Conservation (phyloP, 108 stramenopile genomes). For the Mediolabrus comicus region DNA sequence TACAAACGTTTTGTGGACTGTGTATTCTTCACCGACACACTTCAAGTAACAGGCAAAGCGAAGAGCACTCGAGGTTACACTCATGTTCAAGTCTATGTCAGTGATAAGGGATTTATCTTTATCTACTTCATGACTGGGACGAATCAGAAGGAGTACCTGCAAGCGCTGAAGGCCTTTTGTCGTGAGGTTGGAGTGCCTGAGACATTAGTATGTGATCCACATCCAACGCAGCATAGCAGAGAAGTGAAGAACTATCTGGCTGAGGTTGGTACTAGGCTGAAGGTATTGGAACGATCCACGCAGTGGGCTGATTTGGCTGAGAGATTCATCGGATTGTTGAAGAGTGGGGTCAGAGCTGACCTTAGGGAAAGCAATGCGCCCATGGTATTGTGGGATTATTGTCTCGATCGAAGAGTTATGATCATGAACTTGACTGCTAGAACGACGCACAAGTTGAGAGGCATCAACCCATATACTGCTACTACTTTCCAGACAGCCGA, state of each 20-base stretch:
- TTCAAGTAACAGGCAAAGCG: conserved; percentile 18
- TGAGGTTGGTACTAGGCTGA: conserved; percentile 35
- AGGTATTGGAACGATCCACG: conserved; percentile 21
- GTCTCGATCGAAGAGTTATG: conserved; percentile 31
- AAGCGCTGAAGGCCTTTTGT: conserved; percentile 31
- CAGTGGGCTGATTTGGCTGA: conserved; percentile 44
- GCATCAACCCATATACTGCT: conserved; percentile 29
- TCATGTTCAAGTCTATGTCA: conserved; percentile 20
- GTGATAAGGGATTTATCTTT: conserved; percentile 30
- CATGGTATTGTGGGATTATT: conserved; percentile 50
- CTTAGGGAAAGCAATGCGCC: conserved; percentile 25
- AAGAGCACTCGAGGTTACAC: conserved; percentile 25
- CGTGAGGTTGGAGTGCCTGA: conserved; percentile 45
- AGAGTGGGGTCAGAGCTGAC: conserved; percentile 35
- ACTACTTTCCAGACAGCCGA: conserved; percentile 31
- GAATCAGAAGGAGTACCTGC: conserved; percentile 2
- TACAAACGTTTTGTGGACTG: conserved; percentile 15
- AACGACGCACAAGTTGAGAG: conserved; percentile 34
- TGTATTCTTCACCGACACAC: conserved; percentile 39
- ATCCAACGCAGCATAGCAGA: conserved; percentile 11
- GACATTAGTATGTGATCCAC: conserved; percentile 21
- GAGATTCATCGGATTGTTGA: conserved; percentile 41
- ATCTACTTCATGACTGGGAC: conserved; percentile 13
- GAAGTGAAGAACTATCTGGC: conserved; percentile 3
- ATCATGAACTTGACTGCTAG: conserved; percentile 43